These are phyloP conservation scores for Hypoxylon sp. DNA, from an alignment of 2,329 filamentous ascomycete genomes.

Conservation along the genomic window DNA sequence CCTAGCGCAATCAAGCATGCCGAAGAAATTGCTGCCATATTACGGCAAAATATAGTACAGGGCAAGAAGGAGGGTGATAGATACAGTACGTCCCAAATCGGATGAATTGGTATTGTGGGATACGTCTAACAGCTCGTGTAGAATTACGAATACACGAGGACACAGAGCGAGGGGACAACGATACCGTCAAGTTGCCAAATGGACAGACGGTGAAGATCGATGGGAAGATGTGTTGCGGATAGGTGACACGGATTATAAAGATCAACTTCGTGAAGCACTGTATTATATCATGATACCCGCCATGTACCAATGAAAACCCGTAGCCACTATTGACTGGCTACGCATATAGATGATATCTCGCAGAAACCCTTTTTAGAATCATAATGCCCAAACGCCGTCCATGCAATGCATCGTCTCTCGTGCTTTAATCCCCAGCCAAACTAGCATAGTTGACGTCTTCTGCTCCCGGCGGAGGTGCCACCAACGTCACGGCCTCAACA, in stretches of 20 bases:
- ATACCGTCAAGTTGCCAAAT: constrained; percentile 80
- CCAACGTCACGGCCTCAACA: constrained; percentile 58
- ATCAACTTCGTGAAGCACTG: constrained; percentile 33
- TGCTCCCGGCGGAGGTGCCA: constrained; percentile 84
- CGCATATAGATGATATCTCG: constrained; percentile 37
- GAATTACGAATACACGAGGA: constrained; percentile 90
- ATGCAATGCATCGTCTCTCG: constrained; percentile 47
- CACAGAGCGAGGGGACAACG: constrained; percentile 94
- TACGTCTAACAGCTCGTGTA: constrained; percentile 56
- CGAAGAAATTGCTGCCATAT: constrained; percentile 82
- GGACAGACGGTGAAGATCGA: constrained; percentile 52
- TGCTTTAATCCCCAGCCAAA: constrained; percentile 79
- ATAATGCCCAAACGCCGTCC: constrained; percentile 53
- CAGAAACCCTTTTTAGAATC: constrained; percentile 49
- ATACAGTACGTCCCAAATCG: constrained; percentile 70
- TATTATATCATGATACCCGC: constrained; percentile 53
- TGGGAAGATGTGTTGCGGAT: constrained; percentile 48
- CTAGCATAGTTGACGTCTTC: constrained; percentile 88
- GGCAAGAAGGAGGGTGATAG: constrained; percentile 70
- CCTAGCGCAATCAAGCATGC: constrained; percentile 81
- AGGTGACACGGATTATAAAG: constrained; percentile 39
- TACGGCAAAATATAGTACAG: constrained; percentile 90
- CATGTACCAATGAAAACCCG: constrained; percentile 46
- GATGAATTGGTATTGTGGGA: background rate
- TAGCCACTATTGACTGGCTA: constrained; percentile 27